Conservation (phyloP, 2,329 filamentous ascomycete genomes). For the Cercospora sesami region DNA sequence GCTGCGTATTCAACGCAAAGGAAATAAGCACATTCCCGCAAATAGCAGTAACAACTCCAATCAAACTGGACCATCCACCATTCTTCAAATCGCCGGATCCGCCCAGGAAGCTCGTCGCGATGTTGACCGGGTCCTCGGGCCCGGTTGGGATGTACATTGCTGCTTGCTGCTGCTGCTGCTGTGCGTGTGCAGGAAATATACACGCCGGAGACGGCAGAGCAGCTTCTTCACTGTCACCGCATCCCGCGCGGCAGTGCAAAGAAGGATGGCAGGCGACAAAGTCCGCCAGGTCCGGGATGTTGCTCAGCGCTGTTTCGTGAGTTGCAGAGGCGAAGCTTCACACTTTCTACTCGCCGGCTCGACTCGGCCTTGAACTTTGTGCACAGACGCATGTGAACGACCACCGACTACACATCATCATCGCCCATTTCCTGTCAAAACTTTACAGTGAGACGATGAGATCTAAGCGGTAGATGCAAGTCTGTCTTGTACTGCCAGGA, state of each 20-base stretch:
- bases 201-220: slow-evolving; percentile 8
- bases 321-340: slow-evolving; percentile 1
- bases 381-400: slow-evolving; percentile 1
- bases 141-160: slow-evolving; percentile 10
- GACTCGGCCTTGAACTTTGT: slow-evolving; percentile 5
- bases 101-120: slow-evolving; percentile 9
- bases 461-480: too few species aligned
- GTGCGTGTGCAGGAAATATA: background rate
- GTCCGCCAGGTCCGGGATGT: background rate
- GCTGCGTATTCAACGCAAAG: slow-evolving; percentile 91
- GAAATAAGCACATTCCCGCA: slow-evolving; percentile 92
- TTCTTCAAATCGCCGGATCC: slow-evolving; percentile 17
- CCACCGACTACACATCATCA: background rate
- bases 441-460: too few species aligned
- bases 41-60: slow-evolving; percentile 91
- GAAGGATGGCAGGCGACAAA: background rate
- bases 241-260: background rate
- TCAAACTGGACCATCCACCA: slow-evolving; percentile 79
- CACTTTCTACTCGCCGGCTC: background rate
- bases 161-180: background rate
- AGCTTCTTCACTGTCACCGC: slow-evolving; percentile 1
- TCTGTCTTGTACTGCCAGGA: background rate
- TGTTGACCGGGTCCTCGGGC: background rate
- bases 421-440: too few species aligned
- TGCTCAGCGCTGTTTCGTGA: slow-evolving; percentile 1